Conservation (phyloP, 257 asterid species). For the Nicotiana attenuata region DNA sequence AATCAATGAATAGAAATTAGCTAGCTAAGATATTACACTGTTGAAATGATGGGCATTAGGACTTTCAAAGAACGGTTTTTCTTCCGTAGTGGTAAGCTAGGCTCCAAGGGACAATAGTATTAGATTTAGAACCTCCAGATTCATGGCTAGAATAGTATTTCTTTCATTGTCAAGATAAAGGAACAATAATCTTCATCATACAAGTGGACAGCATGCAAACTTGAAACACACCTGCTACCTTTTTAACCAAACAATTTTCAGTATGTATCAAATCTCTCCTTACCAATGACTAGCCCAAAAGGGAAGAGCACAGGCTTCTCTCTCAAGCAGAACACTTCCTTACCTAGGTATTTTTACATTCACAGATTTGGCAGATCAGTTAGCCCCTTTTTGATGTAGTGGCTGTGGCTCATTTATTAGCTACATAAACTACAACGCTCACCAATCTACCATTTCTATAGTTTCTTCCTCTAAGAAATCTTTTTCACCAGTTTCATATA, state of each 20-base stretch:
- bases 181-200: background rate
- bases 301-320: background rate
- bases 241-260: background rate
- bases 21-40: background rate
- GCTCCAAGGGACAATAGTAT: background rate
- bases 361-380: background rate
- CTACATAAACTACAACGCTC: background rate
- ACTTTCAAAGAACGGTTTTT: background rate
- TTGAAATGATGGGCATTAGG: background rate
- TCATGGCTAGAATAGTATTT: background rate
- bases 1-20: slow-evolving; percentile 1
- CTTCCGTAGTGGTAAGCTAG: background rate
- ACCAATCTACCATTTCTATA: background rate
- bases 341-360: background rate
- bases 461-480: background rate
- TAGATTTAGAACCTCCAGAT: background rate
- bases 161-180: background rate
- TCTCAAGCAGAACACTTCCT: background rate
- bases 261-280: background rate
- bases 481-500: background rate
- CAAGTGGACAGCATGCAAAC: background rate
- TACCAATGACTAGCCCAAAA: background rate
- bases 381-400: background rate
- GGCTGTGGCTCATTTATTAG: background rate
- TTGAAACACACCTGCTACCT: background rate